A percentile compares a stretch with the other conserved stretches of the same genome.
phyloP scores from a whole-genome alignment of 805 yeast species.

The Candida maltosa region DNA sequence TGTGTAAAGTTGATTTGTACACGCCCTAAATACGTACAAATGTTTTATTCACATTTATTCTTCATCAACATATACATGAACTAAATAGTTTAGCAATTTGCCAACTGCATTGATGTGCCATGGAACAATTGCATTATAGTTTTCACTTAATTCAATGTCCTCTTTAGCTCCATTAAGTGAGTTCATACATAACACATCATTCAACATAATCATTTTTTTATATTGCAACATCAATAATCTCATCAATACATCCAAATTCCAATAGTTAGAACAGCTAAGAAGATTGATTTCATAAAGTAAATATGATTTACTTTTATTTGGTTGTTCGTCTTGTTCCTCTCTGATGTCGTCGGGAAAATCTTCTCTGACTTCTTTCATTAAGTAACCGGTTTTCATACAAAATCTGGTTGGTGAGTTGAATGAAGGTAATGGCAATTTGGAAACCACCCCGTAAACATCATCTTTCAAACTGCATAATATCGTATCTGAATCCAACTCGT shows the following conservation, averaged over 20 bases:
- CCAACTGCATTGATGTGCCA: conserved; percentile 73
- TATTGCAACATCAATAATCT: conserved; percentile 57
- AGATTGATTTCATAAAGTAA: conserved; percentile 60
- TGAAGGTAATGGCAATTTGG: conserved; percentile 60
- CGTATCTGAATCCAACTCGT: conserved; percentile 14
- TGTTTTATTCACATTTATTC: conserved; percentile 6
- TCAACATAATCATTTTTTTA: conserved; percentile 49
- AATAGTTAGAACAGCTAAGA: conserved; percentile 69
- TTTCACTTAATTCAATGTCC: conserved; percentile 5
- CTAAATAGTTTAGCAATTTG: conserved; percentile 54
- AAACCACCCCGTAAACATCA: conserved; percentile 54
- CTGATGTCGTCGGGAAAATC: neutral
- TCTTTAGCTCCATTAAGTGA: conserved; percentile 18
- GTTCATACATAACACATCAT: conserved; percentile 34
- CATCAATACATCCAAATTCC: conserved; percentile 54
- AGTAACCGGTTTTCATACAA: conserved; percentile 69
- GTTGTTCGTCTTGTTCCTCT: neutral
- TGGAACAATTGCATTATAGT: conserved; percentile 46
- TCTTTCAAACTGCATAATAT: conserved; percentile 47
- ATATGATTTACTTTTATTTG: conserved; percentile 11
- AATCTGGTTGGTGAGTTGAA: conserved; percentile 68
- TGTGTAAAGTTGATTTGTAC: too few relatives aligned
- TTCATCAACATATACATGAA: conserved; percentile 52
- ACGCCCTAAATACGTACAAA: conserved; percentile 1
- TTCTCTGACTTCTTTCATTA: conserved; percentile 39